Percentiles rank a stretch among this genome's conserved stretches.
Conservation (phyloP, 139 green algal genomes). For the Chlorella sp. region DNA sequence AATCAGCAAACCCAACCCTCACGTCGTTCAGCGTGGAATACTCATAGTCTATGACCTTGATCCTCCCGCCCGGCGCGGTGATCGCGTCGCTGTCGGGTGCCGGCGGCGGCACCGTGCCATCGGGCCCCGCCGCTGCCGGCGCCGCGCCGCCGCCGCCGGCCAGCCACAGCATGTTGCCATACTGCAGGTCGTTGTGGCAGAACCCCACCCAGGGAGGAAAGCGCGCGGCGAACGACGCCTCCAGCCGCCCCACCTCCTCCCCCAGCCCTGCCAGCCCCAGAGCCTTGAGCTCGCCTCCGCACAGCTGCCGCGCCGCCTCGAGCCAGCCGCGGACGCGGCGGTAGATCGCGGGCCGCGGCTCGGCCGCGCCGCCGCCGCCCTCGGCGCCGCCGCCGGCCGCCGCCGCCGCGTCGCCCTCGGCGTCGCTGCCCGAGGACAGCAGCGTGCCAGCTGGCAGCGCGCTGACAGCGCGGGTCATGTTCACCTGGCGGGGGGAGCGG, state of each 20-base stretch:
- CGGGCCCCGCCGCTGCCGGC: background rate
- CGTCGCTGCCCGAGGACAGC: no score
- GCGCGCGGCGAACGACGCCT: background rate
- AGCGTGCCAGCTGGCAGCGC: no score
- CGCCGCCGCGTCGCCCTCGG: no score
- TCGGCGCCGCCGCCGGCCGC: no score
- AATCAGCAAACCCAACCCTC: background rate
- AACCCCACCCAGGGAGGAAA: slow-evolving; percentile 49
- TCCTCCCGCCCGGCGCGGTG: background rate
- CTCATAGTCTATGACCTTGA: slow-evolving; percentile 78
- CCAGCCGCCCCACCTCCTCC: slow-evolving; percentile 21
- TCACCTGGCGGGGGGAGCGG: no score
- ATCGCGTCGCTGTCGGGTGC: background rate
- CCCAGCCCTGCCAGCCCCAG: slow-evolving; percentile 10
- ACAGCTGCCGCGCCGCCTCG: slow-evolving; percentile 3
- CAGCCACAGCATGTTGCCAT: slow-evolving; percentile 68
- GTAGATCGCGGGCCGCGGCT: slow-evolving; percentile 14
- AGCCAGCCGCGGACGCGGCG: slow-evolving; percentile 16
- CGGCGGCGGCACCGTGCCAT: background rate
- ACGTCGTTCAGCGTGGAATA: slow-evolving; percentile 45
- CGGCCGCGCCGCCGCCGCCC: background rate
- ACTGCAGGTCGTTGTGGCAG: slow-evolving; percentile 78
- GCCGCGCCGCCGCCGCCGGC: background rate
- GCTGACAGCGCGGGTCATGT: no score
- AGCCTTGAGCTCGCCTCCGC: background rate